Evolutionary conservation across 139 green algal species (phyloP).

Genomic region (Chlamydomonas sp.): DNA sequence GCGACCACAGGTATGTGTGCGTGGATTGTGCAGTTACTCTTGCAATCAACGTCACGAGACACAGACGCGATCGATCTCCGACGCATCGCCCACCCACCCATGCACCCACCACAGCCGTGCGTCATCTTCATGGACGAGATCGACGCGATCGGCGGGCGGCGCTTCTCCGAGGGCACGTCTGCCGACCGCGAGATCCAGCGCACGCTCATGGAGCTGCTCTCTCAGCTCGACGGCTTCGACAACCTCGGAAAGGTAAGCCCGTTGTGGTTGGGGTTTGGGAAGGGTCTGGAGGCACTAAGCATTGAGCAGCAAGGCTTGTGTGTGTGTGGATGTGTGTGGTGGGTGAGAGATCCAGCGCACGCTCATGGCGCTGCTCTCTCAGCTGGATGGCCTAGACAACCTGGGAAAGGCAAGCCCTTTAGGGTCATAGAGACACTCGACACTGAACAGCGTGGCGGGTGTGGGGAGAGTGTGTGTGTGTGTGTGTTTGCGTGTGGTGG

Average conservation of each 20-base stretch:
- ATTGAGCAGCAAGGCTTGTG: too few species aligned
- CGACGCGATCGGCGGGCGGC: conserved; percentile 93
- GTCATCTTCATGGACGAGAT: conserved; percentile 99
- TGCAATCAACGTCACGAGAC: too few species aligned
- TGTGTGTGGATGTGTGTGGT: too few species aligned
- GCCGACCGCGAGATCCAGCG: conserved; percentile 98
- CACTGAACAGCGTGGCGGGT: too few species aligned
- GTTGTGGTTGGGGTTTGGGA: too few species aligned
- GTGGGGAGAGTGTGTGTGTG: too few species aligned
- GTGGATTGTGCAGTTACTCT: too few species aligned
- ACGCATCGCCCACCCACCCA: too few species aligned
- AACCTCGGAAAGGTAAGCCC: conserved; percentile 7
- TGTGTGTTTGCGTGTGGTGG: too few species aligned
- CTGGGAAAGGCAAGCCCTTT: background rate
- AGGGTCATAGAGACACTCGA: too few species aligned
- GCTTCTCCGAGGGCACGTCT: conserved; percentile 94
- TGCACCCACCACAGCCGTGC: conserved; percentile 95
- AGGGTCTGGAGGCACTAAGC: too few species aligned
- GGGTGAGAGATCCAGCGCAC: background rate
- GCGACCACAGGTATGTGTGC: too few species aligned
- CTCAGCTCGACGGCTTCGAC: conserved; percentile 78
- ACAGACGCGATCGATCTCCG: conserved; percentile 84
- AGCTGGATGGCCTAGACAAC: background rate
- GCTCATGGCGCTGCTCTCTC: background rate
- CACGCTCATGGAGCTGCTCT: conserved; percentile 99